Conservation (phyloP, 805 yeast species). For the Kurtzmaniella cleridarum region DNA sequence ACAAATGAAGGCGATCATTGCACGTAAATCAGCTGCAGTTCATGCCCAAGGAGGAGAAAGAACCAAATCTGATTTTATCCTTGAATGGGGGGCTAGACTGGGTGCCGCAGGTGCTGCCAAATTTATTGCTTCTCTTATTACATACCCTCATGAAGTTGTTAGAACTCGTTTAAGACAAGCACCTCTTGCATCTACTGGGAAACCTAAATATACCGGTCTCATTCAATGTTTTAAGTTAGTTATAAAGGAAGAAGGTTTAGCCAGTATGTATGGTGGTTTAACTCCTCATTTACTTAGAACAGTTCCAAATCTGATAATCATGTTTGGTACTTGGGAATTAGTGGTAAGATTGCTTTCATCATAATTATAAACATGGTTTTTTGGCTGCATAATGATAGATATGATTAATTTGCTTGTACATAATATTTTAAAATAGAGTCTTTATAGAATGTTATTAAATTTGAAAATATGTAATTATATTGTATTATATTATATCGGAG, state of each 20-base stretch:
- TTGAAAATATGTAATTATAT: too few relatives aligned
- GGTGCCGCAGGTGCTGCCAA: slow-evolving; percentile 98
- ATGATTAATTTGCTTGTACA: slow-evolving; percentile 1
- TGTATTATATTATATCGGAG: too few relatives aligned
- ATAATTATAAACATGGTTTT: neutral
- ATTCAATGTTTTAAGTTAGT: slow-evolving; percentile 81
- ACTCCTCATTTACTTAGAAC: slow-evolving; percentile 96
- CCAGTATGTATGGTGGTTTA: slow-evolving; percentile 93
- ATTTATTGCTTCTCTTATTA: slow-evolving; percentile 82
- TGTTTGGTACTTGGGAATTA: slow-evolving; percentile 99
- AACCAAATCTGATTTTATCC: slow-evolving; percentile 53
- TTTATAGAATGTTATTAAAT: neutral
- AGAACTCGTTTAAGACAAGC: slow-evolving; percentile 95
- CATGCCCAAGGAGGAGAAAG: slow-evolving; percentile 28
- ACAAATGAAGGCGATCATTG: slow-evolving; percentile 77
- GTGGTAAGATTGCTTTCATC: slow-evolving; percentile 33
- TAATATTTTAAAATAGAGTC: neutral
- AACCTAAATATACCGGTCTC: slow-evolving; percentile 83
- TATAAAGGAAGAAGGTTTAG: slow-evolving; percentile 88
- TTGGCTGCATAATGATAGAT: neutral
- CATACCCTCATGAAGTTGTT: slow-evolving; percentile 97
- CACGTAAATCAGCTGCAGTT: slow-evolving; percentile 38
- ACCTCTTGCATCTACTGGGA: slow-evolving; percentile 67
- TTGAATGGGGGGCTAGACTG: slow-evolving; percentile 93
- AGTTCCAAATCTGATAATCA: slow-evolving; percentile 94